phyloP scores from a whole-genome alignment of 495 filamentous ascomycete genomes.

The Daldinia decipiens region DNA sequence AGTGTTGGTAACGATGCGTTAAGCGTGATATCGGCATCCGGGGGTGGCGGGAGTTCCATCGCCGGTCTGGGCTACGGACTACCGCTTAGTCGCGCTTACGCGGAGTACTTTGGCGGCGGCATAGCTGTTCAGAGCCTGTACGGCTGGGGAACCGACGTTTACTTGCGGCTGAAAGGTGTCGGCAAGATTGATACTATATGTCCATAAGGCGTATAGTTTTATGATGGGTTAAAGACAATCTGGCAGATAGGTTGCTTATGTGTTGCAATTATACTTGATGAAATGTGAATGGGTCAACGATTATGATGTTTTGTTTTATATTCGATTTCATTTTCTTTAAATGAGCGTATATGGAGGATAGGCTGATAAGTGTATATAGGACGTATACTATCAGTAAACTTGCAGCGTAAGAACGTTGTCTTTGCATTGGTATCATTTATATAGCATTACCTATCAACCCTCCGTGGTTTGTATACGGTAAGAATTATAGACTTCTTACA shows the following conservation, averaged over 20 bases:
- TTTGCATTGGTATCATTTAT: neutral
- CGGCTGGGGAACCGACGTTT: conserved; percentile 83
- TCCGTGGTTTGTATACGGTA: neutral
- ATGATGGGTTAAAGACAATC: neutral
- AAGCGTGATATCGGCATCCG: conserved; percentile 74
- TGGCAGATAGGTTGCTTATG: neutral
- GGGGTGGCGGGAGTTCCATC: conserved; percentile 77
- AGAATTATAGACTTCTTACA: no score
- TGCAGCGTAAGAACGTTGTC: neutral
- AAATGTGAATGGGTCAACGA: neutral
- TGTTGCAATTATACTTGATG: no score
- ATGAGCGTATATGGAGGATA: neutral
- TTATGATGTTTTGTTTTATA: conserved; percentile 1
- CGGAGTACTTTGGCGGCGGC: conserved; percentile 98
- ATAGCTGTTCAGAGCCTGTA: conserved; percentile 92
- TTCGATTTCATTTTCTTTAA: neutral
- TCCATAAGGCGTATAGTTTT: neutral
- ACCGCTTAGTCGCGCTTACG: conserved; percentile 91
- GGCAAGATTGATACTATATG: conserved; percentile 64
- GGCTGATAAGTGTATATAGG: neutral
- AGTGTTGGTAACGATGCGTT: conserved; percentile 68
- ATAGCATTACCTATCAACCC: neutral
- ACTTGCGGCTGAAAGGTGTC: conserved; percentile 82
- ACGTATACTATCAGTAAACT: neutral
- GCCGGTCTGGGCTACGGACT: conserved; percentile 92